Conservation (phyloP, 1,139 yeast genomes). For the Zygosaccharomyces pseudobailii region DNA sequence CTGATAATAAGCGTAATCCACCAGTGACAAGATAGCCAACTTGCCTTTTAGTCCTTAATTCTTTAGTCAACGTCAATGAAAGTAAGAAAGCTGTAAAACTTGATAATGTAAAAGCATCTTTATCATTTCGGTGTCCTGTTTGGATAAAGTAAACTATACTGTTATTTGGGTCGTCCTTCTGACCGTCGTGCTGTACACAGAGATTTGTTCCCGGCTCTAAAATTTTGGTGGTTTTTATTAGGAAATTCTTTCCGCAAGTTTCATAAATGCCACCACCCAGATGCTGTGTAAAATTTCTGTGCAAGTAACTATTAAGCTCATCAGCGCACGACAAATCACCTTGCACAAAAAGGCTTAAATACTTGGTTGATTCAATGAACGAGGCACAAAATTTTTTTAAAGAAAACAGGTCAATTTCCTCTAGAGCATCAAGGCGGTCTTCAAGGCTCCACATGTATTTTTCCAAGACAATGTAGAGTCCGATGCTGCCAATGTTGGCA, state of each 20-base stretch:
- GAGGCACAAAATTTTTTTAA: conserved; percentile 27
- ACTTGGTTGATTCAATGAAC: conserved; percentile 32
- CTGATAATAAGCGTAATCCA: conserved; percentile 48
- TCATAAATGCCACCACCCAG: conserved; percentile 5
- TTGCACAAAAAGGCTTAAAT: conserved; percentile 43
- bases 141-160: conserved; percentile 51
- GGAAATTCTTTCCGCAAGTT: neutral
- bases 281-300: conserved; percentile 19
- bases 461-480: conserved; percentile 49
- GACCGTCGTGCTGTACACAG: conserved; percentile 31
- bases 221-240: conserved; percentile 34
- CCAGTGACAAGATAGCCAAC: conserved; percentile 55
- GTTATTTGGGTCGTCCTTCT: conserved; percentile 45
- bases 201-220: conserved; percentile 39
- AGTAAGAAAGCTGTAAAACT: conserved; percentile 44
- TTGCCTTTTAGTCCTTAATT: conserved; percentile 49
- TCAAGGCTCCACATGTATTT: conserved; percentile 47
- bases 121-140: conserved; percentile 44
- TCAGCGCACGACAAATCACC: conserved; percentile 42
- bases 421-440: conserved; percentile 51
- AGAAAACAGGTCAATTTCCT: conserved; percentile 48
- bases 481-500: conserved; percentile 43
- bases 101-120: conserved; percentile 37
- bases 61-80: conserved; percentile 39
- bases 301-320: conserved; percentile 23